A percentile compares a stretch with the other conserved stretches of the same genome.
Evolutionary conservation across 371 early-diverging fungal species (phyloP).

Genomic region (Mucor ambiguus): DNA sequence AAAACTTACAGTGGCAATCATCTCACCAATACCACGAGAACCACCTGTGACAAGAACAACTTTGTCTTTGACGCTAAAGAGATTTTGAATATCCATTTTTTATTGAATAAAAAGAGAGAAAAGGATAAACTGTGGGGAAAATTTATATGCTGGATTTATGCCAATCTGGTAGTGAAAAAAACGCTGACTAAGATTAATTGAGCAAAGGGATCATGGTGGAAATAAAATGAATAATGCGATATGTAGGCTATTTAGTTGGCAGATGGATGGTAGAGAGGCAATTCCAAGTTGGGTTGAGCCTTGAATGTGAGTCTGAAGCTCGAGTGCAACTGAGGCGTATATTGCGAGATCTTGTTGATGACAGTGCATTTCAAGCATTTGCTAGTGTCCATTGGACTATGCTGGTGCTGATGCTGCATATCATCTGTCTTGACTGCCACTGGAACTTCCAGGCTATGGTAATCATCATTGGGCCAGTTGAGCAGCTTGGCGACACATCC

Average conservation of each 20-base stretch:
- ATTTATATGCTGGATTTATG: neutral
- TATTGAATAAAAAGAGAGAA: neutral
- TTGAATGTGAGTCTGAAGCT: neutral
- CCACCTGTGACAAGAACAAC: slow-evolving; percentile 94
- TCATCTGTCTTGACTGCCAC: neutral
- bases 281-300: neutral
- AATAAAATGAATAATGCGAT: slow-evolving; percentile 1
- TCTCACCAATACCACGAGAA: slow-evolving; percentile 75
- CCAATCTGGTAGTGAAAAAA: slow-evolving; percentile 7
- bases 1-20: slow-evolving; percentile 62
- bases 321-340: neutral
- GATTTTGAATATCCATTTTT: slow-evolving; percentile 55
- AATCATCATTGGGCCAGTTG: neutral
- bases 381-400: neutral
- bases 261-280: neutral
- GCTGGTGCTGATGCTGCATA: neutral
- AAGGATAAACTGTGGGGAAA: slow-evolving; percentile 12
- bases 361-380: neutral
- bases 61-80: slow-evolving; percentile 85
- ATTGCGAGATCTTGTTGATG: neutral
- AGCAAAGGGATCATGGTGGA: neutral
- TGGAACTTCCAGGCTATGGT: neutral
- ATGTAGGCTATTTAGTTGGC: neutral
- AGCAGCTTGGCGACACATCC: neutral
- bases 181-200: slow-evolving; percentile 4